Base-by-base conservation (phyloP, 495 filamentous ascomycete genomes). In the Neurospora sublineolata region DNA sequence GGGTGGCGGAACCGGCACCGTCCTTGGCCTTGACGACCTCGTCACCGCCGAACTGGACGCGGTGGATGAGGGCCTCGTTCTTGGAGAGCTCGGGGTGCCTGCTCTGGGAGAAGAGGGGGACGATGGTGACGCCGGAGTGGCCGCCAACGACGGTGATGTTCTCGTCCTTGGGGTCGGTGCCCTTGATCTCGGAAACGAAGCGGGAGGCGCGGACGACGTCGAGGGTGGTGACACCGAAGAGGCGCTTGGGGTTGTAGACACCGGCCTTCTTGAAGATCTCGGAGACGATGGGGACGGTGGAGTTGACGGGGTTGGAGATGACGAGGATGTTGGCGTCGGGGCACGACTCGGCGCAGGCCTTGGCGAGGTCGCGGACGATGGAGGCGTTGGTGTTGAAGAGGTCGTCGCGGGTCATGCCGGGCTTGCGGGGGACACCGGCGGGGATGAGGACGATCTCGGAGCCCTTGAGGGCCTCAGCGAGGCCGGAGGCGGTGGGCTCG, bases 361-460 rank as follows among this genome's bases (percentile, higher is more conserved):
- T 97, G 82, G 95, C 94, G 73, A 99, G 90, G 84, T 98, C 95
- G 73, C 95, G 95, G 81, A 99, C 95, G 79, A 99, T 99, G 75
- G 93, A 97, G 82, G 96, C 95, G 83, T 99, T 99, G 87, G 94
- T 99, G 87, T 99, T 99, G 92, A 99, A 99, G 70, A 99, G 92
- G 80, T 99, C 94, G 85, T 98, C 95, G 86, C 95, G 93, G 85
- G 92, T 96, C 95, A 99, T 99, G 84, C 95, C 95, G 79, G 95
- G 95, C 89, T 99, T 99, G 85, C 95, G 94, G 76, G 95, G 95
- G 75, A 99, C 95, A 85, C 95, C 95, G 77, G 95, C 95, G 77
- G 95, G 95, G 82, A 99, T 98, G 77, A 99, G 89, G 77, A 99
- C 93, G 77, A 99, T 89, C 80, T 98, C 93, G 74, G 93, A 84